phyloP scores from a whole-genome alignment of 495 filamentous ascomycete genomes.

The Penicillium egyptiacum region DNA sequence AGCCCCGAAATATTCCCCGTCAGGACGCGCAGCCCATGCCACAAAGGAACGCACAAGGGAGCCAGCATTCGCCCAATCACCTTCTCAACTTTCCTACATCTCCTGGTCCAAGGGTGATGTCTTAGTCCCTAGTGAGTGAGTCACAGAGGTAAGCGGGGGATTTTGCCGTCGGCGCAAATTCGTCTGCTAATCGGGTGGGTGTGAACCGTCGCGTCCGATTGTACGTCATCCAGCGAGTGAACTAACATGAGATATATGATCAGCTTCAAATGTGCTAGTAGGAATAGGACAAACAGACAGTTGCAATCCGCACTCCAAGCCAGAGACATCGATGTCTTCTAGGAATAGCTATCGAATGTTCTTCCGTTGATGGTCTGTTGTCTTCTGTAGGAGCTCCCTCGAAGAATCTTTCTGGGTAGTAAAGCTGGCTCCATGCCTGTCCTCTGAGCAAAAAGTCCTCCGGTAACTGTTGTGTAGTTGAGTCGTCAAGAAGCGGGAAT shows the following conservation, averaged over 20 bases:
- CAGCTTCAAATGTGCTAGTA: neutral
- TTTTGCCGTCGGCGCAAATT: slow-evolving; percentile 27
- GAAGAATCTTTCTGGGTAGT: slow-evolving; percentile 74
- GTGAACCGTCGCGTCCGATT: slow-evolving; percentile 29
- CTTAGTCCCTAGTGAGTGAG: neutral
- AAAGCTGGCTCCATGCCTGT: slow-evolving; percentile 65
- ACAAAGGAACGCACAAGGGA: too few species aligned
- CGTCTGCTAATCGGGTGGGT: slow-evolving; percentile 31
- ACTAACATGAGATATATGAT: slow-evolving; percentile 22
- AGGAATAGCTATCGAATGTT: neutral
- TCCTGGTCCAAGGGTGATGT: too few species aligned
- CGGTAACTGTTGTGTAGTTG: slow-evolving; percentile 59
- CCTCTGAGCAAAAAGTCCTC: slow-evolving; percentile 85
- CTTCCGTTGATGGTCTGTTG: slow-evolving; percentile 57
- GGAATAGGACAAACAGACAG: slow-evolving; percentile 30
- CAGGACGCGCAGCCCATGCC: too few species aligned
- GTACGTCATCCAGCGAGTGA: slow-evolving; percentile 45
- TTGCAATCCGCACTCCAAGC: slow-evolving; percentile 34
- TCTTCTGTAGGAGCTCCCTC: slow-evolving; percentile 67
- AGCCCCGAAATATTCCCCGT: too few species aligned
- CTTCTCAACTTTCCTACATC: too few species aligned
- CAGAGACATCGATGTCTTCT: slow-evolving; percentile 7
- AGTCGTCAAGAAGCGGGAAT: slow-evolving; percentile 56
- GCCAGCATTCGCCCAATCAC: too few species aligned
- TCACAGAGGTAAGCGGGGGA: slow-evolving; percentile 18